Base-by-base conservation (phyloP, 2,329 filamentous ascomycete species). In the Colletotrichum phormii region DNA sequence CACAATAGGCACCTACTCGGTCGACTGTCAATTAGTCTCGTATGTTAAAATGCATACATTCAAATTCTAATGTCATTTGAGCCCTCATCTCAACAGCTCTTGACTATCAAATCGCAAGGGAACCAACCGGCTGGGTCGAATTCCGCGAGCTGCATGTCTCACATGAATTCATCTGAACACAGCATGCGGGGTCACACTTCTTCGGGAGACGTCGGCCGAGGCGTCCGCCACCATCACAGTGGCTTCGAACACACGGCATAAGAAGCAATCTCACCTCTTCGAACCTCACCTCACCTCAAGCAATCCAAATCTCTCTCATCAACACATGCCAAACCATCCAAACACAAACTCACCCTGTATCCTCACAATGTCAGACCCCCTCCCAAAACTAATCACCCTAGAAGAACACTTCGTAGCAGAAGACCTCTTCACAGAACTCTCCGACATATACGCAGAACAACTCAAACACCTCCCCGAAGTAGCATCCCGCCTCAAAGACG, bases 351-450 rank as follows among this genome's bases (percentile, higher is more conserved):
- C 5, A 12, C 15, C 42, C 18, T 1, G 33, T 4, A 58, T 2
- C 37, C 46, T 1, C 29, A 35, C 11, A 18, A 63, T 63, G 61
- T 63, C 61, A 13, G 29, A 63, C 61, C 8, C n/a, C 5, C 58
- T 75, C 31, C 77, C 73, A 4, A 79, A 80, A 1, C 74, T 83
- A 8, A 84, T 85, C 54, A 78, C 83, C 12, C 81, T 86, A n/a
- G 84, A 85, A 74, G 84, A 86, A 65, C 84, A 86, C 71, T 82
- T 79, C 75, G 71, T 80, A 66, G 77, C 79, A 55, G 49, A 74
- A 4, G 64, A 73, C 1, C 73, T 77, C 33, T 71, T 75, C 12
- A 35, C 63, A 7, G 49, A 62, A 22, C 71, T 76, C 33, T 53
- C 70, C 42, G 67, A 64, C 31, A 5, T 72, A 18, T 77, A 77